A percentile compares a stretch with the other conserved stretches of the same genome.
phyloP scores from a whole-genome alignment of 225 moss, liverwort and hornwort genomes.

The Rhytidiadelphus loreus region DNA sequence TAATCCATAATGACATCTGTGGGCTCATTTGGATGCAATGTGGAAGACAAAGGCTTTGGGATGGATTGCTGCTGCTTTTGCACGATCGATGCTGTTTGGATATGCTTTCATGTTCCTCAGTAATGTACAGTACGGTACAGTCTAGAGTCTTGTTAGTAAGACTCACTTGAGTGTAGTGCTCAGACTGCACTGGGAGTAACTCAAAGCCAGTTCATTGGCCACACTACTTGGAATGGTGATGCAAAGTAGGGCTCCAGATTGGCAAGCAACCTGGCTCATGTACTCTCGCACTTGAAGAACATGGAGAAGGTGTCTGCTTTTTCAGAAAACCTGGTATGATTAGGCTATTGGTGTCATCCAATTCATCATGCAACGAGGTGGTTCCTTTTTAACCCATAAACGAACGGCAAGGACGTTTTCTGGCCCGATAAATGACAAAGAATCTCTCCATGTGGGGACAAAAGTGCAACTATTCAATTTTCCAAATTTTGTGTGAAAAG shows the following conservation, averaged over 20 bases:
- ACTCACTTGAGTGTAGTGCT: neutral
- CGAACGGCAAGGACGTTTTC: too few species aligned
- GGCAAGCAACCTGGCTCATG: neutral
- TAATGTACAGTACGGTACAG: neutral
- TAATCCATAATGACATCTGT: neutral
- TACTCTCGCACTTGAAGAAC: neutral
- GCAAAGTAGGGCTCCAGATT: neutral
- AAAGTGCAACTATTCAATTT: too few species aligned
- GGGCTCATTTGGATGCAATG: neutral
- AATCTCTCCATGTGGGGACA: too few species aligned
- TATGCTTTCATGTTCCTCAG: neutral
- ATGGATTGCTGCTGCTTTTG: neutral
- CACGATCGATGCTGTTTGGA: neutral
- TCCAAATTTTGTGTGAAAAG: too few species aligned
- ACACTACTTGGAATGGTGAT: neutral
- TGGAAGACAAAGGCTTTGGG: neutral
- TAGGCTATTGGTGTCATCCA: neutral
- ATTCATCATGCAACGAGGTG: neutral
- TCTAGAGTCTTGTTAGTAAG: neutral
- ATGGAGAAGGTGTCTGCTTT: neutral
- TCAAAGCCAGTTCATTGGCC: neutral
- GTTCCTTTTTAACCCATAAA: neutral
- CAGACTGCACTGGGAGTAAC: neutral
- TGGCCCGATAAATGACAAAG: too few species aligned
- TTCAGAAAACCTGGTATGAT: neutral